Evolutionary conservation across 2,329 filamentous ascomycete genomes (phyloP), one percentile per base, ranked within the genome.

Genomic region (Salinomyces thailandicus): DNA sequence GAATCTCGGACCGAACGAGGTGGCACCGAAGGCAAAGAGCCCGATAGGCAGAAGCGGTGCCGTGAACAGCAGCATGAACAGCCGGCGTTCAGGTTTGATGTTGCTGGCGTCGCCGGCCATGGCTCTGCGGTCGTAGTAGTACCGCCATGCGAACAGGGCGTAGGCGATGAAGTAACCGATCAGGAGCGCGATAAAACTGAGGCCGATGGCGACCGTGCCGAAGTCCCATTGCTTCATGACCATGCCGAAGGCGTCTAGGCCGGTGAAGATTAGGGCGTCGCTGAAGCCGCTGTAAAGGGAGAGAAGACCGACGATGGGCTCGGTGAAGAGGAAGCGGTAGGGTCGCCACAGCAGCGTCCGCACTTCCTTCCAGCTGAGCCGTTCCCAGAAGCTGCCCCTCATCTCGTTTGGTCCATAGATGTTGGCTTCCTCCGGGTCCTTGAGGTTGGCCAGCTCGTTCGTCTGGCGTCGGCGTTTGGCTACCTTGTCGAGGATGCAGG

Each of bases 231-330:
- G 59, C 9, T 31, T 31, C 49, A 82, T 81, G 2, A 85, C 79
- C 2, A 82, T 65, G 0, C 64, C 60, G 47, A 83, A 85, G 0
- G 75, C 80, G 54, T 85, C 77, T 36, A 85, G 75, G 55, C 81
- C 82, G 67, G 81, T 82, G 64, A 85, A 85, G 59, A 85, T 84
- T 3, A 85, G 70, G 2, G 79, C 79, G 41, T 85, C 81, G 7
- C 72, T 76, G 64, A 85, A 85, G 19, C 80, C 80, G 3, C 73
- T 79, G 4, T 85, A 73, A 1, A 85, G 68, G 1, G 80, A 84
- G 4, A 85, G 64, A 24, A 71, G 73, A 12, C 81, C 63, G 8
- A 85, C 81, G 39, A 85, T 85, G 3, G 81, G 80, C 60, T 86
- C 81, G 1, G 74, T 80, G 20, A 81, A 44, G 54, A 85, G 81